Conservation (phyloP, 768 basidiomycete species). For the Dioszegia crocea region DNA sequence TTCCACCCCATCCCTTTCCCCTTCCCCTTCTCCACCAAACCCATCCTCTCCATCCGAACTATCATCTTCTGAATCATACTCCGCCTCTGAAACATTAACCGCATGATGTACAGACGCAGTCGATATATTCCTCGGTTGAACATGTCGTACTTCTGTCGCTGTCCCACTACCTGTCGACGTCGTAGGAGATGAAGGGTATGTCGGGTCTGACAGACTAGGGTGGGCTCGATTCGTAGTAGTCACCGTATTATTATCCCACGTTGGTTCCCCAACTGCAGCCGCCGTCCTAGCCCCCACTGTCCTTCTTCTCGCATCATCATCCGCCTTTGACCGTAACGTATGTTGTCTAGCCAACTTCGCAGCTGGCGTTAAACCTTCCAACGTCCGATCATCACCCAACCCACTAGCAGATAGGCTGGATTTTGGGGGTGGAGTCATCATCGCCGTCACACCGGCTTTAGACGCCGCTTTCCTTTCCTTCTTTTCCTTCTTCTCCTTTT, state of each 20-base stretch:
- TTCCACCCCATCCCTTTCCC: too few relatives aligned
- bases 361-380: slow-evolving; percentile 80
- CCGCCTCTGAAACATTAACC: slow-evolving; percentile 52
- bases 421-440: too few relatives aligned
- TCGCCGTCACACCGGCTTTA: too few relatives aligned
- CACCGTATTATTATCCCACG: slow-evolving; percentile 77
- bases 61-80: slow-evolving; percentile 59
- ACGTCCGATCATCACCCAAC: slow-evolving; percentile 53
- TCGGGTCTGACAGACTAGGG: slow-evolving; percentile 9
- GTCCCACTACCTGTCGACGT: background rate
- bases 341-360: slow-evolving; percentile 85
- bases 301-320: slow-evolving; percentile 52
- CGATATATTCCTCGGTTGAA: slow-evolving; percentile 54
- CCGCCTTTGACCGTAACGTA: slow-evolving; percentile 73
- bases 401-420: too few relatives aligned
- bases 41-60: too few relatives aligned
- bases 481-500: slow-evolving; percentile 55
- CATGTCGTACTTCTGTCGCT: slow-evolving; percentile 27
- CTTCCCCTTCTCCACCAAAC: slow-evolving; percentile 51
- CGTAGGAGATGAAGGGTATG: background rate
- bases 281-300: background rate
- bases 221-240: background rate
- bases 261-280: slow-evolving; percentile 23
- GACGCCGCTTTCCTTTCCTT: slow-evolving; percentile 58
- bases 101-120: slow-evolving; percentile 52